Evolutionary conservation across 139 green algal species (phyloP).

Genomic region (Closterium sp.): DNA sequence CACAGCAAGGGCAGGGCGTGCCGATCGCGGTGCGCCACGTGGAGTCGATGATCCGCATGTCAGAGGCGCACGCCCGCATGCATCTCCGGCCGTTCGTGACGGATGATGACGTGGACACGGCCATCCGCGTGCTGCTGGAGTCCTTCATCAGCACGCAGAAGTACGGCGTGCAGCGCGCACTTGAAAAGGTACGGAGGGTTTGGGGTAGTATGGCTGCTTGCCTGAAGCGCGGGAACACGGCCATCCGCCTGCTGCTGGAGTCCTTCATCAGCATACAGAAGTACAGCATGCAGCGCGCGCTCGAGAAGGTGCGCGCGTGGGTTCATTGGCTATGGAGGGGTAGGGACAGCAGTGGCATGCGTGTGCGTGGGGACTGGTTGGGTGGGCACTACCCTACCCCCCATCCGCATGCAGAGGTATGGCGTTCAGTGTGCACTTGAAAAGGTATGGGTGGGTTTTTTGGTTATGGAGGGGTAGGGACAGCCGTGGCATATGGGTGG

Average conservation of each 20-base stretch:
- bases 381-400: too few species aligned
- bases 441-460: slow-evolving; percentile 58
- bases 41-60: slow-evolving; percentile 96
- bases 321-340: too few species aligned
- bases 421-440: slow-evolving; percentile 82
- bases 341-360: too few species aligned
- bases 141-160: slow-evolving; percentile 97
- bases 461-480: too few species aligned
- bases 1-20: slow-evolving; percentile 82
- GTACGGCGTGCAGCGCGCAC: slow-evolving; percentile 82
- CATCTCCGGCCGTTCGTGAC: slow-evolving; percentile 88
- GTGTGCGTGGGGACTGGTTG: too few species aligned
- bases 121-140: slow-evolving; percentile 84
- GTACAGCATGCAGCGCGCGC: slow-evolving; percentile 82
- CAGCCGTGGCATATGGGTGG: too few species aligned
- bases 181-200: slow-evolving; percentile 62
- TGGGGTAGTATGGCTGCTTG: not conserved
- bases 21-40: slow-evolving; percentile 95
- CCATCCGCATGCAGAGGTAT: slow-evolving; percentile 89
- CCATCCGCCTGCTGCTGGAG: slow-evolving; percentile 84
- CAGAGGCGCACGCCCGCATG: slow-evolving; percentile 91
- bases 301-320: slow-evolving; percentile 67
- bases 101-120: slow-evolving; percentile 54
- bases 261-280: slow-evolving; percentile 97
- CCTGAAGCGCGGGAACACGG: too few species aligned